A percentile compares a stretch with the other conserved stretches of the same genome.
These are phyloP conservation scores for Pyricularia grisea DNA, from an alignment of 2,329 filamentous ascomycete species.

Conservation along the genomic window DNA sequence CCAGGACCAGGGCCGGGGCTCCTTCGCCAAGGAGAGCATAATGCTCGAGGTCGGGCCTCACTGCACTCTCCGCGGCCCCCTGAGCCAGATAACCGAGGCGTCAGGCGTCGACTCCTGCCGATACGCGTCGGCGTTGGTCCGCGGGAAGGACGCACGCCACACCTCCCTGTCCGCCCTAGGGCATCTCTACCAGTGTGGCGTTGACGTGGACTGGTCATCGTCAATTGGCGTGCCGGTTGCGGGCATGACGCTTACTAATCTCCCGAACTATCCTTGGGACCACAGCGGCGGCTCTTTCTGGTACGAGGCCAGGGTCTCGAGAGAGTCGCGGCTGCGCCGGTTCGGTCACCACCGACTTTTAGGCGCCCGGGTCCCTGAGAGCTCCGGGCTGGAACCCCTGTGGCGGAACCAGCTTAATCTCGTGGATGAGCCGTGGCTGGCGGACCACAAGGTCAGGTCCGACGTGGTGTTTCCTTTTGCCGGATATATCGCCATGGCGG, in stretches of 20 bases:
- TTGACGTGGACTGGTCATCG: slow-evolving; percentile 1
- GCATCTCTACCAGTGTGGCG: too few species aligned
- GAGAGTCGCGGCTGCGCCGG: slow-evolving; percentile 5
- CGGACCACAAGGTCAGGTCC: slow-evolving; percentile 31
- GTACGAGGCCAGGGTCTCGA: slow-evolving; percentile 7
- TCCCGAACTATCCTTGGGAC: too few species aligned
- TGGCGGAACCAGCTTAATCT: slow-evolving; percentile 12
- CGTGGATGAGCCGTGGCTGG: slow-evolving; percentile 22
- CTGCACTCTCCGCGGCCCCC: background rate
- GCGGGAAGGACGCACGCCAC: background rate
- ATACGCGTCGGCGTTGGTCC: background rate
- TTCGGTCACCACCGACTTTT: slow-evolving; percentile 9
- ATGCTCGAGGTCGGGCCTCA: slow-evolving; percentile 18
- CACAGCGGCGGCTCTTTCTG: slow-evolving; percentile 6
- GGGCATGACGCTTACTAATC: too few species aligned
- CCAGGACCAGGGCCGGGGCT: background rate
- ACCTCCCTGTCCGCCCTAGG: too few species aligned
- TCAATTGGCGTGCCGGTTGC: background rate
- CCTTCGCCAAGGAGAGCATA: background rate
- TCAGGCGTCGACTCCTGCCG: too few species aligned
- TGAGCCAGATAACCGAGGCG: too few species aligned
- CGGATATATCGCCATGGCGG: slow-evolving; percentile 7
- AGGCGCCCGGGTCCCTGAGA: slow-evolving; percentile 6
- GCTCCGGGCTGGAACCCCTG: slow-evolving; percentile 2
- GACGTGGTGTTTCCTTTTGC: slow-evolving; percentile 25